phyloP scores from a whole-genome alignment of 1,284 basidiomycete genomes.

The Heterobasidion annosum region DNA sequence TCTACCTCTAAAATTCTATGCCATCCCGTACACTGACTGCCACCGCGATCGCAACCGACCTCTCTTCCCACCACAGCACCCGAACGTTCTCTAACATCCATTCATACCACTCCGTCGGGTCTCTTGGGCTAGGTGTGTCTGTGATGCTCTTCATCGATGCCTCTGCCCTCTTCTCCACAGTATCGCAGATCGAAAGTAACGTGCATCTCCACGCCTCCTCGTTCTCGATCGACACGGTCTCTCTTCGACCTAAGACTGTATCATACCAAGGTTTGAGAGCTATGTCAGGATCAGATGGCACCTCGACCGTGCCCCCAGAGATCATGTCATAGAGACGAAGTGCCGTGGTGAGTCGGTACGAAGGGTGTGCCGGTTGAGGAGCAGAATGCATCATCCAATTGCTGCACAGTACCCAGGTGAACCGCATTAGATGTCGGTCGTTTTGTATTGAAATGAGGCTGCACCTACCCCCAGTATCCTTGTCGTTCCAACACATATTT shows the following conservation, averaged over 20 bases:
- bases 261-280: conserved; percentile 44
- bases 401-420: conserved; percentile 26
- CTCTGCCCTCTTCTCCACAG: conserved; percentile 22
- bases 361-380: conserved; percentile 58
- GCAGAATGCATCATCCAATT: conserved; percentile 66
- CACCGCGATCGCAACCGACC: conserved; percentile 41
- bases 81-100: conserved; percentile 24
- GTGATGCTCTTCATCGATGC: conserved; percentile 2
- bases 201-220: conserved; percentile 30
- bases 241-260: conserved; percentile 36
- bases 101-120: conserved; percentile 21
- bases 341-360: conserved; percentile 65
- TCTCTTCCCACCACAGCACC: conserved; percentile 40
- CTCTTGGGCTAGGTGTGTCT: background rate
- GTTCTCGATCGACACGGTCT: conserved; percentile 35
- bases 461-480: conserved; percentile 69
- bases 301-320: background rate
- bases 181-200: conserved; percentile 27
- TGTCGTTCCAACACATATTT: conserved; percentile 41
- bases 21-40: conserved; percentile 26
- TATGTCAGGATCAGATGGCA: conserved; percentile 12
- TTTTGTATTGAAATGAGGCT: conserved; percentile 2
- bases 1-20: conserved; percentile 17
- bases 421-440: conserved; percentile 2
- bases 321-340: conserved; percentile 53